Conservation (phyloP, 2,329 filamentous ascomycete species). For the Botrytis sinoallii region DNA sequence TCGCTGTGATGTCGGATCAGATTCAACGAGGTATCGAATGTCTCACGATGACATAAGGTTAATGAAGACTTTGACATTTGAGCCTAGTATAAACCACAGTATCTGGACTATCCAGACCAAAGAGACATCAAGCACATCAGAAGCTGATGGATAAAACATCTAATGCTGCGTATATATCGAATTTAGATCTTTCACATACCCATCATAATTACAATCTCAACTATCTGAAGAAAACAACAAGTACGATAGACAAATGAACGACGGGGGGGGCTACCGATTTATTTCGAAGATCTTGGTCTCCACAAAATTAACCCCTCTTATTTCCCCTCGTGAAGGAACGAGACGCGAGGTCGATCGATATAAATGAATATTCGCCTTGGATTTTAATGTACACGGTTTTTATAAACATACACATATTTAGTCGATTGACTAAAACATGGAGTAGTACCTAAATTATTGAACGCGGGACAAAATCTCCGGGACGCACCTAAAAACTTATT, state of each 20-base stretch:
- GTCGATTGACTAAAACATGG: background rate
- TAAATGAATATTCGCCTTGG: background rate
- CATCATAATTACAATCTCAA: background rate
- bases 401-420: background rate
- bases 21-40: background rate
- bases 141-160: background rate
- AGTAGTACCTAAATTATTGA: background rate
- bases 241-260: background rate
- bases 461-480: background rate
- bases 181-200: background rate
- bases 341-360: background rate
- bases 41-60: background rate
- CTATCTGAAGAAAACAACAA: background rate
- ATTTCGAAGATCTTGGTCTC: background rate
- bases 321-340: background rate
- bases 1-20: background rate
- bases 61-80: background rate
- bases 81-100: background rate
- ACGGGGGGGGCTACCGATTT: background rate
- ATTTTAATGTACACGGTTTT: background rate
- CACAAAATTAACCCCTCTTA: background rate
- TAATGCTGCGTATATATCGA: background rate
- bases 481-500: background rate
- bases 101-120: background rate
- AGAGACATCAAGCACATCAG: background rate